Percentiles rank a stretch among this genome's conserved stretches.
These are phyloP conservation scores for Penicillium samsonianum DNA, from an alignment of 495 filamentous ascomycete genomes.

Conservation along the genomic window DNA sequence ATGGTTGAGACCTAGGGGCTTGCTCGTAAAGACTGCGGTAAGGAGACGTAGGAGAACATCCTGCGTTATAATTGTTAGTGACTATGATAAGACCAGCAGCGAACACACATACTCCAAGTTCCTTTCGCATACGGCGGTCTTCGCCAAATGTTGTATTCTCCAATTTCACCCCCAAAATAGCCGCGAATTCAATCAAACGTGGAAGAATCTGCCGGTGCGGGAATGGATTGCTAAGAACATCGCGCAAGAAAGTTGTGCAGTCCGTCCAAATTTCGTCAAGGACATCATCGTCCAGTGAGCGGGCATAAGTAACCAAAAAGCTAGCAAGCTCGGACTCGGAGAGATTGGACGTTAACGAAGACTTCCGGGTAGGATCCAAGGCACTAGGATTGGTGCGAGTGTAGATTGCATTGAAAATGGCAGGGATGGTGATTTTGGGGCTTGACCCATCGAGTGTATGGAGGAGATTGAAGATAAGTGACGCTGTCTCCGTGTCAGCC, in stretches of 20 bases:
- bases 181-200: slow-evolving; percentile 82
- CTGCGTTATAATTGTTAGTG: slow-evolving; percentile 49
- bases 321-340: slow-evolving; percentile 79
- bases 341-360: slow-evolving; percentile 80
- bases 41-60: slow-evolving; percentile 86
- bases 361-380: slow-evolving; percentile 77
- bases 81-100: slow-evolving; percentile 6
- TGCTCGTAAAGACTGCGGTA: slow-evolving; percentile 86
- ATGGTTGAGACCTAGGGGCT: slow-evolving; percentile 63
- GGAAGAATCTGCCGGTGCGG: slow-evolving; percentile 91
- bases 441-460: slow-evolving; percentile 89
- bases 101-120: slow-evolving; percentile 71
- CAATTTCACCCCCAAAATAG: slow-evolving; percentile 87
- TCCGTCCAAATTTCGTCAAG: slow-evolving; percentile 99
- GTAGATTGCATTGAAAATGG: slow-evolving; percentile 97
- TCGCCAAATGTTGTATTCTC: slow-evolving; percentile 98
- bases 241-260: slow-evolving; percentile 85
- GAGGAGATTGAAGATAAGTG: slow-evolving; percentile 74
- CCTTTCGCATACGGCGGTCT: slow-evolving; percentile 88
- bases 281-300: slow-evolving; percentile 93
- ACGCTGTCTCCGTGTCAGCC: slow-evolving; percentile 40
- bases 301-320: slow-evolving; percentile 86
- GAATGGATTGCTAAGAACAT: slow-evolving; percentile 90
- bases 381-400: slow-evolving; percentile 84
- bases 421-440: slow-evolving; percentile 89